A percentile compares a stretch with the other conserved stretches of the same genome.
These are phyloP conservation scores for Fusarium fracticaudum DNA, from an alignment of 2,329 filamentous ascomycete species.

Conservation along the genomic window DNA sequence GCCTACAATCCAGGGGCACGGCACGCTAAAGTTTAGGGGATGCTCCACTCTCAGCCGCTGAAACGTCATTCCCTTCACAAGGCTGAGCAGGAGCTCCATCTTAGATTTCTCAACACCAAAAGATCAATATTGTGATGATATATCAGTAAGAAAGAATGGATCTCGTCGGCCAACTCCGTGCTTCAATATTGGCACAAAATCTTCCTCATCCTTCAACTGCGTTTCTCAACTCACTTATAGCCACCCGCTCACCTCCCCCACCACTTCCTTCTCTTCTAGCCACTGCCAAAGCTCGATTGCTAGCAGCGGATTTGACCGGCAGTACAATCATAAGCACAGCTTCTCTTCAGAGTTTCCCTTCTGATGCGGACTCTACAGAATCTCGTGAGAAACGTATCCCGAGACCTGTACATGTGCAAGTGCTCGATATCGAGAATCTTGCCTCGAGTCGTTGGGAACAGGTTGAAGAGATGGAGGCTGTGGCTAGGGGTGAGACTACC, in stretches of 20 bases:
- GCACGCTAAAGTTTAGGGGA: conserved; percentile 34
- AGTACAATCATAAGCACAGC: conserved; percentile 57
- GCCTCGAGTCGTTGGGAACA: conserved; percentile 84
- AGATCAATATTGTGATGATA: neutral
- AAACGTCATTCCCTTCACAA: conserved; percentile 38
- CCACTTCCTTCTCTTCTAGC: conserved; percentile 78
- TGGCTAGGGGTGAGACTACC: conserved; percentile 76
- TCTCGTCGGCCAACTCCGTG: conserved; percentile 58
- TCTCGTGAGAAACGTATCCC: conserved; percentile 66
- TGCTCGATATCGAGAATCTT: conserved; percentile 88
- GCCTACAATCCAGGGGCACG: conserved; percentile 18
- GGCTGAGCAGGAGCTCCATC: conserved; percentile 18
- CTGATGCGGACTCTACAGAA: conserved; percentile 61
- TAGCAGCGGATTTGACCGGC: conserved; percentile 77
- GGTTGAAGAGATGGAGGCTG: conserved; percentile 80
- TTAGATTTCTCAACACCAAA: conserved; percentile 18
- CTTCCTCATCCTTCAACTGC: conserved; percentile 61
- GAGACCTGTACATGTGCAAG: conserved; percentile 77
- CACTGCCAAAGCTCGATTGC: conserved; percentile 82
- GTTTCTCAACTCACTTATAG: conserved; percentile 73
- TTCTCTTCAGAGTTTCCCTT: conserved; percentile 58
- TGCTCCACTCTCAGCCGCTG: conserved; percentile 34
- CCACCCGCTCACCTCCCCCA: conserved; percentile 63
- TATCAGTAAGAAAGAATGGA: conserved; percentile 43
- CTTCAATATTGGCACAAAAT: conserved; percentile 61